A percentile compares a stretch with the other conserved stretches of the same genome.
These are phyloP conservation scores for Wickerhamomyces strasburgensis DNA, from an alignment of 805 yeast species.

Conservation along the genomic window DNA sequence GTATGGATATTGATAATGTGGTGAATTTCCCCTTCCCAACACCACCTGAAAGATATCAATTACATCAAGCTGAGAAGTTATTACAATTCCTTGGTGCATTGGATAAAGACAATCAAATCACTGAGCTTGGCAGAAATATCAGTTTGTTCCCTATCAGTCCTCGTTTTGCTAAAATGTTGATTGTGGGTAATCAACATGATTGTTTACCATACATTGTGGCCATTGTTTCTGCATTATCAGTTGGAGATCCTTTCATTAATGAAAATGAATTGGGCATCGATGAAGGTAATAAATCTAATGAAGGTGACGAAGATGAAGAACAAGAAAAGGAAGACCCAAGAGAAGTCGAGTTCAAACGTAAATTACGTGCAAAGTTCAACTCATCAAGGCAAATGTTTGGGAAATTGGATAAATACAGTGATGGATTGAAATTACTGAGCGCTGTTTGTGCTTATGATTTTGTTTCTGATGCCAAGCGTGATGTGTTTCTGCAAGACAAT, in stretches of 20 bases:
- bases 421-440: slow-evolving; percentile 67
- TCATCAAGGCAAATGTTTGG: slow-evolving; percentile 58
- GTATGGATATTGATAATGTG: slow-evolving; percentile 92
- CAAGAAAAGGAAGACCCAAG: slow-evolving; percentile 30
- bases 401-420: slow-evolving; percentile 68
- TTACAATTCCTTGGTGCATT: slow-evolving; percentile 78
- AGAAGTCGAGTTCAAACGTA: slow-evolving; percentile 32
- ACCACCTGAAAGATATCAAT: slow-evolving; percentile 64
- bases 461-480: slow-evolving; percentile 44
- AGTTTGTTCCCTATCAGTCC: slow-evolving; percentile 91
- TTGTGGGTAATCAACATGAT: slow-evolving; percentile 79
- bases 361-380: slow-evolving; percentile 45
- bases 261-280: slow-evolving; percentile 69
- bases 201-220: slow-evolving; percentile 90
- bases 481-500: slow-evolving; percentile 48
- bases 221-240: slow-evolving; percentile 85
- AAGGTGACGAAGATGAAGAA: slow-evolving; percentile 29
- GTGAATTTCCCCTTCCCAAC: slow-evolving; percentile 95
- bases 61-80: slow-evolving; percentile 62
- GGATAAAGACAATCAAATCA: slow-evolving; percentile 45
- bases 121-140: slow-evolving; percentile 82
- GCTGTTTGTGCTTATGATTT: slow-evolving; percentile 88
- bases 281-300: slow-evolving; percentile 16
- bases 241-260: slow-evolving; percentile 82
- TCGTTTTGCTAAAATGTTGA: slow-evolving; percentile 82